These are phyloP conservation scores for Diaporthe batatas DNA, from an alignment of 2,329 filamentous ascomycete genomes.

Conservation along the genomic window DNA sequence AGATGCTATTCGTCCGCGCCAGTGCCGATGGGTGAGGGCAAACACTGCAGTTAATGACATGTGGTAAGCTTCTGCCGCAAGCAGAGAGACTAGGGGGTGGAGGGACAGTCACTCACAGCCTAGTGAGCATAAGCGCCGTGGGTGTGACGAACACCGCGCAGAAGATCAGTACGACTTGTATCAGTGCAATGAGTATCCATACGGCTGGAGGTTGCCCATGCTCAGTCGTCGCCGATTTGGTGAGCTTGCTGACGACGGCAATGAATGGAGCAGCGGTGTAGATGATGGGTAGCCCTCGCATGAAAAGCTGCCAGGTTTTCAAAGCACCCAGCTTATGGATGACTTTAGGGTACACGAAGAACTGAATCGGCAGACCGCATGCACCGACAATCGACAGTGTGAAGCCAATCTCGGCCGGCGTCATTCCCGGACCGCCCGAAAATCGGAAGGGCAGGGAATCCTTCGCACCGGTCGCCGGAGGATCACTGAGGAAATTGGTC, in stretches of 20 bases:
- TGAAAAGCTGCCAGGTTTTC: constrained; percentile 16
- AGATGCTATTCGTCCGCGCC: constrained; percentile 28
- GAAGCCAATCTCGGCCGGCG: constrained; percentile 16
- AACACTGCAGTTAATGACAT: not conserved
- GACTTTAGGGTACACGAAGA: constrained; percentile 27
- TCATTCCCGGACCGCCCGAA: constrained; percentile 16
- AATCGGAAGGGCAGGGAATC: constrained; percentile 10
- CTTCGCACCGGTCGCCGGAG: not conserved
- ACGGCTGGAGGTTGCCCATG: constrained; percentile 18
- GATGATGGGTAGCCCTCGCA: constrained; percentile 9
- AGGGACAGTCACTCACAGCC: constrained; percentile 4
- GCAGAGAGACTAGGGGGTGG: not conserved
- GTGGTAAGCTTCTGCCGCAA: not conserved
- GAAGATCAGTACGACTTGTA: constrained; percentile 26
- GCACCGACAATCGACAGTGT: constrained; percentile 18
- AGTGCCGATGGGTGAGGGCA: constrained; percentile 24
- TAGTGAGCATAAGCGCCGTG: constrained; percentile 19
- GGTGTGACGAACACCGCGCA: constrained; percentile 22
- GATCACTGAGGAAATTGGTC: constrained; percentile 22
- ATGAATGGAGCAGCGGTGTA: constrained; percentile 15
- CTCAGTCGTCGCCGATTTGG: not conserved
- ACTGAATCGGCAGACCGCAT: constrained; percentile 9
- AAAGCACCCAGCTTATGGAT: constrained; percentile 21
- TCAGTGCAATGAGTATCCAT: not conserved
- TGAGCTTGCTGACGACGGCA: constrained; percentile 20